Evolutionary conservation across 2,329 filamentous ascomycete genomes (phyloP).

Genomic region (Graphiopsis chlorocephala): DNA sequence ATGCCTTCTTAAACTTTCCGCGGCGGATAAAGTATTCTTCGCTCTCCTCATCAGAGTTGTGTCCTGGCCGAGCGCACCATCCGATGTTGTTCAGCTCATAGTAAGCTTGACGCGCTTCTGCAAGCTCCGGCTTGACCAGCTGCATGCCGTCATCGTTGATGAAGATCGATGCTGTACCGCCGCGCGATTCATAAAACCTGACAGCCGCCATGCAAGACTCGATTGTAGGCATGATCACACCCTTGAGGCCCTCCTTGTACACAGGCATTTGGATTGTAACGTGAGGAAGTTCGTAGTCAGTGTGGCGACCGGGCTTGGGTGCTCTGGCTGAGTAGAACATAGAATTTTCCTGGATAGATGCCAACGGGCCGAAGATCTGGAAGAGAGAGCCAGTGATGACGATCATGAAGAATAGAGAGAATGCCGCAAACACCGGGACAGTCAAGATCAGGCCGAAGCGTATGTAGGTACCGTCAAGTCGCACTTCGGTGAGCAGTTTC

Average conservation of each 20-base stretch:
- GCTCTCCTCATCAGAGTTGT: slow-evolving; percentile 44
- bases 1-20: slow-evolving; percentile 66
- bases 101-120: slow-evolving; percentile 45
- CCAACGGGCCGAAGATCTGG: slow-evolving; percentile 72
- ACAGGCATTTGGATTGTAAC: slow-evolving; percentile 78
- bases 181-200: slow-evolving; percentile 72
- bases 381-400: slow-evolving; percentile 73
- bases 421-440: slow-evolving; percentile 37
- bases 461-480: slow-evolving; percentile 14
- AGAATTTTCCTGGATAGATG: slow-evolving; percentile 68
- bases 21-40: slow-evolving; percentile 45
- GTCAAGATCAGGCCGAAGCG: slow-evolving; percentile 13
- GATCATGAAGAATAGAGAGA: slow-evolving; percentile 77
- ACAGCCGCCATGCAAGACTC: slow-evolving; percentile 75
- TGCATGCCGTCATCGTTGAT: slow-evolving; percentile 74
- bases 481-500: slow-evolving; percentile 16
- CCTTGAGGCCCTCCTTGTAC: slow-evolving; percentile 77
- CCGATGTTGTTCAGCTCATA: slow-evolving; percentile 52
- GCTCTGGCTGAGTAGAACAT: slow-evolving; percentile 72
- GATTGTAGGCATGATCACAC: slow-evolving; percentile 74
- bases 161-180: slow-evolving; percentile 75
- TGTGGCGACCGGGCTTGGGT: slow-evolving; percentile 20
- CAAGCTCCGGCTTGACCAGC: slow-evolving; percentile 54
- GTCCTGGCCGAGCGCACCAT: slow-evolving; percentile 50
- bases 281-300: slow-evolving; percentile 57